Base-by-base conservation (phyloP, 306 rosid genomes). In the Prosopis cineraria region DNA sequence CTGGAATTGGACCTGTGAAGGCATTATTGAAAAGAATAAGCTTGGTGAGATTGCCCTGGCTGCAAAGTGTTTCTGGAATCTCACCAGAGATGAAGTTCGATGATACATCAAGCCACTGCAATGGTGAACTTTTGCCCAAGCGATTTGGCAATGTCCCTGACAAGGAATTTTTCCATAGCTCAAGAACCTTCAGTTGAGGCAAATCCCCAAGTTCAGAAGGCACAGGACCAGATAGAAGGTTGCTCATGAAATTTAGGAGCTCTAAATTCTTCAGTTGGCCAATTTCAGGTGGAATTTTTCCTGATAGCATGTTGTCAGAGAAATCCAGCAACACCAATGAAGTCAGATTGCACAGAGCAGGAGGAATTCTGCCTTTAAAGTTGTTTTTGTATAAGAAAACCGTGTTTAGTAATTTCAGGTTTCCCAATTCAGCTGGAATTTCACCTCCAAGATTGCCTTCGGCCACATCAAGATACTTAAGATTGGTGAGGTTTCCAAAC, bases 1-100 rank as follows among this genome's bases (percentile, higher is more conserved):
- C 78, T 2, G 97, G 99, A 80, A 95, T 88, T 24, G 89, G 78
- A 80, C 99, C 94, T 13, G 91, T 79, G 81, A 95, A 90, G 62
- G 80, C 91, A 78, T 95, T 95, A 87, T 86, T 95, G 91, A 95
- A 95, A 56, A 95, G 97, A 65, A 93, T 95, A 39, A 95, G 99
- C 89, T 95, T 95, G 78, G 97, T 93, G 59, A 95, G 98, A 80
- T 90, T 89, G 44, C 98, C 97, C 17, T 77, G 73, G 52, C 79
- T 87, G 89, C 98, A 95, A 79, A 95, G 79, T 24, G 87, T 78
- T 52, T 82, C 40, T 68, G 98, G 99, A 93, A 95, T 90, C 50
- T 86, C 85, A 30, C 99, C 97, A 22, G 91, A 80, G 64, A 95
- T 74, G 13, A 90, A 86, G 80, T 95, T 95, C 87, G 99, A 93